Percentiles rank a stretch among this genome's conserved stretches.
Conservation (phyloP, 805 yeast species). For the Isabelozyma heimii region DNA sequence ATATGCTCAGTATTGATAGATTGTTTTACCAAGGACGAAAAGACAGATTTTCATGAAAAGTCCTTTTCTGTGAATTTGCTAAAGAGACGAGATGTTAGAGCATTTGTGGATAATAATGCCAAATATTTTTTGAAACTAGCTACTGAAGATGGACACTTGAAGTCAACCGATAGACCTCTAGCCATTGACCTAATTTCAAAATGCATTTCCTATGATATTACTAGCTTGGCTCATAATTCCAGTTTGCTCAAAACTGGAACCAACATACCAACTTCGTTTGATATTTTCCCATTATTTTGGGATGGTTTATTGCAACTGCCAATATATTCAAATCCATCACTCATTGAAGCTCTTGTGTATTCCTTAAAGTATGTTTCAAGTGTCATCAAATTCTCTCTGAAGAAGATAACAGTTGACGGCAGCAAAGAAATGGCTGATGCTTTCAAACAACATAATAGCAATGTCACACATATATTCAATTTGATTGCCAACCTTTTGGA, state of each 20-base stretch:
- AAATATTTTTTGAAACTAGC: slow-evolving; percentile 24
- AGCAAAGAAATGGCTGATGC: slow-evolving; percentile 21
- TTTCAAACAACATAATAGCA: slow-evolving; percentile 28
- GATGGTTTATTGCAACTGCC: slow-evolving; percentile 11
- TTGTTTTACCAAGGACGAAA: slow-evolving; percentile 15
- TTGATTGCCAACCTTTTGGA: slow-evolving; percentile 23
- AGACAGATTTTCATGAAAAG: slow-evolving; percentile 14
- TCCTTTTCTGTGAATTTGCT: slow-evolving; percentile 34
- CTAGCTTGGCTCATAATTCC: slow-evolving; percentile 30
- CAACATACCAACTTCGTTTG: slow-evolving; percentile 25
- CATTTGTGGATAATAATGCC: slow-evolving; percentile 44
- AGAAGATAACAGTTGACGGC: slow-evolving; percentile 14
- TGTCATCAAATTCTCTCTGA: slow-evolving; percentile 19
- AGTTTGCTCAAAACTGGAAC: slow-evolving; percentile 12
- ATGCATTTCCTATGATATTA: slow-evolving; percentile 46
- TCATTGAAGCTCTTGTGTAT: slow-evolving; percentile 9
- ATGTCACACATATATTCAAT: slow-evolving; percentile 18
- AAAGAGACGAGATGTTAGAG: slow-evolving; percentile 46
- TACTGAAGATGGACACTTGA: slow-evolving; percentile 16
- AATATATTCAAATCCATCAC: slow-evolving; percentile 8
- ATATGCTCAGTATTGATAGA: slow-evolving; percentile 8
- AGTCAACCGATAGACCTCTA: slow-evolving; percentile 6
- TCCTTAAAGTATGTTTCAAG: slow-evolving; percentile 15
- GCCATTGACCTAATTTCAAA: slow-evolving; percentile 37
- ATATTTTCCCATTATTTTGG: slow-evolving; percentile 33